Conservation (phyloP, 2,329 filamentous ascomycete genomes). For the Fusarium pilosicola region DNA sequence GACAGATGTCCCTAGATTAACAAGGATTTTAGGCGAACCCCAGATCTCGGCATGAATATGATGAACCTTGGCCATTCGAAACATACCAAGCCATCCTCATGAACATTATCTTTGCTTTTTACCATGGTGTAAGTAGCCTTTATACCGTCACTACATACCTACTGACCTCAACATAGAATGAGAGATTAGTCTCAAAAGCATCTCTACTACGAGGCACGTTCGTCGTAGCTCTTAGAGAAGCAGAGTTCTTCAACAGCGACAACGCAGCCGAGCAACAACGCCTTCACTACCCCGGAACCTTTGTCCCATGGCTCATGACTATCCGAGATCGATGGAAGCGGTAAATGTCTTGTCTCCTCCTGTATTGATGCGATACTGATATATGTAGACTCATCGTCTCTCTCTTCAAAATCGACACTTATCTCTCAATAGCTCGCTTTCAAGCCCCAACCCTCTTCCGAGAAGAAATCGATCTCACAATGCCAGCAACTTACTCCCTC, state of each 20-base stretch:
- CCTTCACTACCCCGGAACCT: slow-evolving; percentile 50
- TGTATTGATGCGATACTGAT: background rate
- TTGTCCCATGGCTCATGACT: slow-evolving; percentile 49
- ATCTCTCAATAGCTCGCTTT: slow-evolving; percentile 47
- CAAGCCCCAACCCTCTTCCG: slow-evolving; percentile 47
- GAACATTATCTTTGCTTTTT: slow-evolving; percentile 53
- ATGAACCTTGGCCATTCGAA: slow-evolving; percentile 44
- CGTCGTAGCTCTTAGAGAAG: slow-evolving; percentile 48
- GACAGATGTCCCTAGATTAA: background rate
- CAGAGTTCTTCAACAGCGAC: slow-evolving; percentile 50
- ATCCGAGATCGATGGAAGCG: slow-evolving; percentile 50
- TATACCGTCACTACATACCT: rapidly evolving
- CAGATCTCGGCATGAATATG: slow-evolving; percentile 14
- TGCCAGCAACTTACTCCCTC: slow-evolving; percentile 48
- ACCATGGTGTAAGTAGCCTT: slow-evolving; percentile 45
- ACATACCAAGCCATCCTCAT: slow-evolving; percentile 50
- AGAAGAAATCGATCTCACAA: slow-evolving; percentile 51
- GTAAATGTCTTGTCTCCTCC: slow-evolving; percentile 27
- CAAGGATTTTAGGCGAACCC: slow-evolving; percentile 22
- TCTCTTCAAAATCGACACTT: slow-evolving; percentile 53
- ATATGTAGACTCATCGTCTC: slow-evolving; percentile 46
- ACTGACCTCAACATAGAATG: slow-evolving; percentile 42
- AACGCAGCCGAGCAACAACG: slow-evolving; percentile 49
- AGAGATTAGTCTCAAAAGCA: slow-evolving; percentile 46
- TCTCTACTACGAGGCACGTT: slow-evolving; percentile 50